Base-by-base conservation (phyloP, 305 asterid species). In the Fraxinus greggii region DNA sequence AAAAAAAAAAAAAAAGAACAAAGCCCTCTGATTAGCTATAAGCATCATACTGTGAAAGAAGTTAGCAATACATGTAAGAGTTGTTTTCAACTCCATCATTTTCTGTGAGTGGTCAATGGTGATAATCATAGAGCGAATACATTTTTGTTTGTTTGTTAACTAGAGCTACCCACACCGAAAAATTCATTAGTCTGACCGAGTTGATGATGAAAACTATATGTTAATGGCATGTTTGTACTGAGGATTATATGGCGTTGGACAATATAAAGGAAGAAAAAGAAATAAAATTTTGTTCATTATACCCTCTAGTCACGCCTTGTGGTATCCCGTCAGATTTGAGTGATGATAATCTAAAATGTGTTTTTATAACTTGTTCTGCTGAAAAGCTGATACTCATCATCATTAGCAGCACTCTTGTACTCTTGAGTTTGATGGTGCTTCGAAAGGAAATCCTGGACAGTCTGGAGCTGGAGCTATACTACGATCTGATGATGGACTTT, bases 381-480 rank as follows among this genome's bases (percentile, higher is more conserved):
- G 31, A 78, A 78, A 81, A 32, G 21, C 73, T 72, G 32, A 83
- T 82, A 80, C 78, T 45, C 80, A 59, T 87, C 38, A 78, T 81
- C 75, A 54, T 83, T 72, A 51, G 86, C 91, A 92, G 94, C 88
- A 90, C 56, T 92, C 98, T 36, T 94, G 99, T 85, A 97, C 97
- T 78, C 90, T 97, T 63, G 98, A 94, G 89, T 97, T 93, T 83
- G 99, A 97, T 42, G 99, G 99, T 86, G 93, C 99, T 86, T 94
- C 99, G 42, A 97, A 92, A 89, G 99, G 98, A 81, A 97, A 95
- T 84, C 99, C 99, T 24, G 99, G 99, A 70, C 97, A 86, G 88
- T 98, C 99, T 31, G 99, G 99, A 81, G 99, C 99, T 1, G 99
- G 99, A 85, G 98, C 93, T 81, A 82, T 97, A 82, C 86, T 97